Conservation (phyloP, 108 stramenopile species). For the Mayamaea pseudoterrestris region DNA sequence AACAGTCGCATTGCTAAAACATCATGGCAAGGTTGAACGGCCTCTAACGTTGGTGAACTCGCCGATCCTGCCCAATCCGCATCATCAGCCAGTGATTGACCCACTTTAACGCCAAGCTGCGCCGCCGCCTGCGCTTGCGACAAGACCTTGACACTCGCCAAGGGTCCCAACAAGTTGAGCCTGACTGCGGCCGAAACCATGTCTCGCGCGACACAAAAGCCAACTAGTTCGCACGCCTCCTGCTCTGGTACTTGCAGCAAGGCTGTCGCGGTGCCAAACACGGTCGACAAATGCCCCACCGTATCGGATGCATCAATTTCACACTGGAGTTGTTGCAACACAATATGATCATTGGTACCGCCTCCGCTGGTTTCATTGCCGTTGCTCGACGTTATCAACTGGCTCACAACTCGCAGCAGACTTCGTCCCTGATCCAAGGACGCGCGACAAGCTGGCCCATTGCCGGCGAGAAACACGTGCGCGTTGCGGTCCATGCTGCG, state of each 20-base stretch:
- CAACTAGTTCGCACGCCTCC: conserved; percentile 42
- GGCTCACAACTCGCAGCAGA: conserved; percentile 46
- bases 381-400: conserved; percentile 16
- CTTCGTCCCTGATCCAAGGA: conserved; percentile 71
- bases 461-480: conserved; percentile 37
- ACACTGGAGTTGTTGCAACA: background rate
- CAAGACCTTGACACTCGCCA: conserved; percentile 43
- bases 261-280: conserved; percentile 41
- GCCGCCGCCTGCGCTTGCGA: conserved; percentile 30
- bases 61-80: conserved; percentile 15
- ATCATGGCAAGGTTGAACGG: conserved; percentile 68
- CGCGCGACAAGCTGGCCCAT: conserved; percentile 55
- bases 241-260: conserved; percentile 18
- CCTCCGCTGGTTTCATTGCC: background rate
- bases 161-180: conserved; percentile 62
- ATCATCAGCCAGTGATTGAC: conserved; percentile 2
- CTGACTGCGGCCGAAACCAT: conserved; percentile 72
- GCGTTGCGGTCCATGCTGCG: conserved; percentile 23
- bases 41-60: conserved; percentile 58
- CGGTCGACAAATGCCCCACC: conserved; percentile 36
- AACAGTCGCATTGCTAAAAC: conserved; percentile 54
- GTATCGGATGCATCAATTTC: background rate
- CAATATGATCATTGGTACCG: background rate
- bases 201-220: conserved; percentile 65
- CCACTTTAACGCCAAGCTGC: conserved; percentile 29